These are phyloP conservation scores for Kodamaea anthophila DNA, from an alignment of 1,139 yeast species.

Conservation along the genomic window DNA sequence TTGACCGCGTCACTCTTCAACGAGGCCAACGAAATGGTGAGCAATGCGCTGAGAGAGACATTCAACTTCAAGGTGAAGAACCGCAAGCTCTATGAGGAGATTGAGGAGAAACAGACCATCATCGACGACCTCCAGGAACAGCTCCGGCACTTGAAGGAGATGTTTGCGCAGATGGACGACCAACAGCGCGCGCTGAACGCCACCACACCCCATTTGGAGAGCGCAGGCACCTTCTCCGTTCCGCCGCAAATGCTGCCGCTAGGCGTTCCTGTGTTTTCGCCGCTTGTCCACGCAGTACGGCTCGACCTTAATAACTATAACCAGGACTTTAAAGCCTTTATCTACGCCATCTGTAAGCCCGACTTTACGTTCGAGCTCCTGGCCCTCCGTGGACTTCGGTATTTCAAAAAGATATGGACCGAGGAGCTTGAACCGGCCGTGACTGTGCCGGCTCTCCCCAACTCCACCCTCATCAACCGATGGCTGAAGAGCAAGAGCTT, in stretches of 20 bases:
- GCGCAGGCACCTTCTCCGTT: neutral
- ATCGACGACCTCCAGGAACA: conserved; percentile 66
- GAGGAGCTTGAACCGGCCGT: conserved; percentile 76
- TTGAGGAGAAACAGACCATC: conserved; percentile 66
- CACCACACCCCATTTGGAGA: conserved; percentile 2
- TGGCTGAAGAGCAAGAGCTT: conserved; percentile 49
- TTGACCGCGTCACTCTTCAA: conserved; percentile 67
- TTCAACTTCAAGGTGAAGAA: conserved; percentile 49
- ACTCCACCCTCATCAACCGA: conserved; percentile 32
- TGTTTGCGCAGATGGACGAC: conserved; percentile 31
- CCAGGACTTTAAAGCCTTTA: conserved; percentile 37
- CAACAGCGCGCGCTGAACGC: conserved; percentile 14
- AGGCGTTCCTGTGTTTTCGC: conserved; percentile 39
- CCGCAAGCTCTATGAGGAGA: conserved; percentile 54
- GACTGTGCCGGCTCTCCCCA: conserved; percentile 28
- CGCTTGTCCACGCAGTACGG: conserved; percentile 50
- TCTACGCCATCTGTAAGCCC: conserved; percentile 28
- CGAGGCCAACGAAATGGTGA: conserved; percentile 78
- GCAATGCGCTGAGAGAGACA: conserved; percentile 59
- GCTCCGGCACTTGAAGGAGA: conserved; percentile 56
- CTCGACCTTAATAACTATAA: conserved; percentile 47
- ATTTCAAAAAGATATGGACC: conserved; percentile 56
- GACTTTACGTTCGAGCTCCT: conserved; percentile 34
- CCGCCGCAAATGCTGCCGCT: conserved; percentile 11
- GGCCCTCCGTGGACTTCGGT: conserved; percentile 48